phyloP scores from a whole-genome alignment of 495 filamentous ascomycete genomes.

The Viridothelium virens region DNA sequence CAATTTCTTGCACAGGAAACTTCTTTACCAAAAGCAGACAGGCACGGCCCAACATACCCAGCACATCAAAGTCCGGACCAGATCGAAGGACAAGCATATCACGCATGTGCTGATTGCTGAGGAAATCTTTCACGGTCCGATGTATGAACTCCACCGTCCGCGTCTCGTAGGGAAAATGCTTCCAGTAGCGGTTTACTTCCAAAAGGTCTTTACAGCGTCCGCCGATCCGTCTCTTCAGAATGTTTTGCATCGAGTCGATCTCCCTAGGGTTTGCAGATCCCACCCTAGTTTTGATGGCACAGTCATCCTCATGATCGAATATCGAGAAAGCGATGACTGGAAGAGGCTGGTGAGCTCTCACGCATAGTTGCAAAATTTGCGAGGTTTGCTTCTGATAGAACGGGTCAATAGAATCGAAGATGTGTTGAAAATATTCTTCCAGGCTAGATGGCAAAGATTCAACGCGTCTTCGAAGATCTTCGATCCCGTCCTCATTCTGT shows the following conservation, averaged over 20 bases:
- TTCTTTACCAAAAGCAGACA: neutral
- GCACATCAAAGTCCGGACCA: neutral
- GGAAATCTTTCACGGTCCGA: conserved; percentile 12
- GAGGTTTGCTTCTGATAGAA: conserved; percentile 13
- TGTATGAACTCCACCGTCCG: neutral
- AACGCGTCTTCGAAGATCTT: conserved; percentile 7
- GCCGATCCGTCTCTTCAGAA: neutral
- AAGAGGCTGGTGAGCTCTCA: conserved; percentile 4
- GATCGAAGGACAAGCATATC: neutral
- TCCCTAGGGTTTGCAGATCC: neutral
- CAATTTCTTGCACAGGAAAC: neutral
- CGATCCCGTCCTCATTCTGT: conserved; percentile 12
- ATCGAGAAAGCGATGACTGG: conserved; percentile 11
- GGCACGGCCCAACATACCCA: neutral
- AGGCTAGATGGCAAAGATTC: neutral
- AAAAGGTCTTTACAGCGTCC: conserved; percentile 12
- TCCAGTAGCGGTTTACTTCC: neutral
- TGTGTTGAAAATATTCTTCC: conserved; percentile 13
- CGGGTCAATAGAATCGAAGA: conserved; percentile 13
- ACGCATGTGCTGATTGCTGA: conserved; percentile 4
- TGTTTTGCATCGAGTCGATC: neutral
- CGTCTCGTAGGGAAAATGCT: neutral
- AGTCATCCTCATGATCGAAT: conserved; percentile 8
- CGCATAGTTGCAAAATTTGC: conserved; percentile 9
- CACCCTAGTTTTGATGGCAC: neutral